Evolutionary conservation across 208 protist species (phyloP), one percentile per base, ranked within the genome.

Genomic region (Leishmania arabica): DNA sequence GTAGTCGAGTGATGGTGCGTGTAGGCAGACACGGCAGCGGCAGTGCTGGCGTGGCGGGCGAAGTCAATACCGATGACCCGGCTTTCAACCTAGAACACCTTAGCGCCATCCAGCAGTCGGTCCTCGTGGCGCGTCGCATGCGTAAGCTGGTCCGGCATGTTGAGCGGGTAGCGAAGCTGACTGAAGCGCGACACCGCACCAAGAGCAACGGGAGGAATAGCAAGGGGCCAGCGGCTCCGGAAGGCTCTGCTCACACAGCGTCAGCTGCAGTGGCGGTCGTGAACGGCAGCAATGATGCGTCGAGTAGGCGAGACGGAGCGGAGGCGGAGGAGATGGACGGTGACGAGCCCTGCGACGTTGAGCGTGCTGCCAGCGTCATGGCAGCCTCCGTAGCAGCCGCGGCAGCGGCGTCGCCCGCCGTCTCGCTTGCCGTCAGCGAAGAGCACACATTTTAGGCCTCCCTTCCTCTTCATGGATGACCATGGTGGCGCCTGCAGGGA

Each of bases 91-190:
- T 85, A 9, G 82, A 83, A 8, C 87, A 90, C 81, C 72, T 92
- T 19, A 80, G 83, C 42, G 73, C 89, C 21, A 80, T 97, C 45
- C 88, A 94, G 81, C 89, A 95, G 70, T 97, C 93, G 15, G 92
- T 95, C 49, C 78, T 97, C 58, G 92, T 95, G 21, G 91, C 93
- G 21, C 89, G 94, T 13, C 91, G 92, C 68, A 91, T 97, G 92
- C 91, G 91, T 3, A 96, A 97, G 74, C 83, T 97, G 1, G 90
- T 97, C 47, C 82, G 88, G 71, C 91, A 94, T 84, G 93, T 93
- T 13, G 91, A 94, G 86, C 90, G 94, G 7, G 85, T 90, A 21
- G 82, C 87, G 69, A 95, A 91, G 82, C n/a, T 92, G 54, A 85
- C 86, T 31, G 83, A 92, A 34, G 84, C 80, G 53, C 89, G 92